phyloP scores from a whole-genome alignment of 2,329 filamentous ascomycete genomes.

The Macrophomina pseudophaseolina region DNA sequence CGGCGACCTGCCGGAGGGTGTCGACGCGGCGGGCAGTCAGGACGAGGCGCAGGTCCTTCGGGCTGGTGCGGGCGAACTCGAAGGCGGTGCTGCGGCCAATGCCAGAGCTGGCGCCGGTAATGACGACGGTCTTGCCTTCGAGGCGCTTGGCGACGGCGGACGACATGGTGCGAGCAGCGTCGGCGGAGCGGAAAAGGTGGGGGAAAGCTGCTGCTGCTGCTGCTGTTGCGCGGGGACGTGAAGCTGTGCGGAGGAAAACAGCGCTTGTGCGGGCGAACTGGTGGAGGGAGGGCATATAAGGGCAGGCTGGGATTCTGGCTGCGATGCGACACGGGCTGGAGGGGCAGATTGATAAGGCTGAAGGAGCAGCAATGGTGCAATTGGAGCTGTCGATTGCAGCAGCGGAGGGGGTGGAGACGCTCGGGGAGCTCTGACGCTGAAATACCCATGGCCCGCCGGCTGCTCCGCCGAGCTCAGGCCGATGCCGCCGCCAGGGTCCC shows the following conservation, averaged over 20 bases:
- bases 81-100: slow-evolving; percentile 85
- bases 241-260: slow-evolving; percentile 27
- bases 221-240: neutral
- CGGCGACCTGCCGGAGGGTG: slow-evolving; percentile 74
- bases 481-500: neutral
- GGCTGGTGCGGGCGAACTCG: slow-evolving; percentile 88
- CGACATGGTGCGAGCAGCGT: slow-evolving; percentile 57
- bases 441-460: neutral
- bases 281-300: slow-evolving; percentile 17
- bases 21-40: slow-evolving; percentile 88
- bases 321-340: neutral
- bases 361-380: slow-evolving; percentile 19
- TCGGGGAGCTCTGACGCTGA: slow-evolving; percentile 14
- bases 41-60: slow-evolving; percentile 79
- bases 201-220: neutral
- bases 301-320: neutral
- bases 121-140: slow-evolving; percentile 86
- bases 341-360: neutral
- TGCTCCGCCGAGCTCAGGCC: neutral
- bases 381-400: slow-evolving; percentile 25
- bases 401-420: slow-evolving; percentile 22
- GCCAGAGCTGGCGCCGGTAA: slow-evolving; percentile 92
- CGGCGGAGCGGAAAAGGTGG: neutral
- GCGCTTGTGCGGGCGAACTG: slow-evolving; percentile 32
- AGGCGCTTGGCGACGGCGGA: slow-evolving; percentile 81